Percentiles rank a stretch among this genome's conserved stretches.
Evolutionary conservation across 2,329 filamentous ascomycete genomes (phyloP).

Genomic region (Huntiella savannae): DNA sequence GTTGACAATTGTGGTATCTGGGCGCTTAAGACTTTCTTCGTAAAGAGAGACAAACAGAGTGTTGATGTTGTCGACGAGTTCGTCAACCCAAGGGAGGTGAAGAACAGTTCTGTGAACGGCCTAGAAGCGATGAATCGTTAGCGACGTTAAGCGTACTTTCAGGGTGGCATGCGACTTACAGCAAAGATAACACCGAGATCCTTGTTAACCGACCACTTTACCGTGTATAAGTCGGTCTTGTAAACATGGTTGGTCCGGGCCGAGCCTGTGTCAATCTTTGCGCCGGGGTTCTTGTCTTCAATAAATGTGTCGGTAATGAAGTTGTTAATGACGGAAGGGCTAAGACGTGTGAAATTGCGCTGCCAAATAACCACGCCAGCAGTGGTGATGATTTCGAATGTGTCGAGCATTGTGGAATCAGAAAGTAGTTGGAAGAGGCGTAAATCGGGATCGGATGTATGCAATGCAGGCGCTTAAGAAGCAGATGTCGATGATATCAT

Average conservation of each 20-base stretch:
- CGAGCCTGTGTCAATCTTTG: constrained; percentile 37
- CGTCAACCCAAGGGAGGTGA: constrained; percentile 91
- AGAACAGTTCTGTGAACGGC: constrained; percentile 92
- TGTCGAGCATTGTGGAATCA: constrained; percentile 56
- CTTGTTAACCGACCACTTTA: constrained; percentile 87
- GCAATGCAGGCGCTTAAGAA: background rate
- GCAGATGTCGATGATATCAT: background rate
- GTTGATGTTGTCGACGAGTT: constrained; percentile 85
- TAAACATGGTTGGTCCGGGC: constrained; percentile 53
- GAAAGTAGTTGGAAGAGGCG: constrained; percentile 5
- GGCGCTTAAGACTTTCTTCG: constrained; percentile 65
- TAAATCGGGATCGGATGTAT: constrained; percentile 3
- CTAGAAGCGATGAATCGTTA: constrained; percentile 24
- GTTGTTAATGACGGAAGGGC: constrained; percentile 70
- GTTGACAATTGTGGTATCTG: constrained; percentile 58
- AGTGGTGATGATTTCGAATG: constrained; percentile 89
- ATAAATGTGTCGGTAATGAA: constrained; percentile 96
- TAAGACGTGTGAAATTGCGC: constrained; percentile 62
- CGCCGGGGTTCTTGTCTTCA: constrained; percentile 60
- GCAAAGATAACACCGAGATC: constrained; percentile 92
- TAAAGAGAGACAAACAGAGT: constrained; percentile 85
- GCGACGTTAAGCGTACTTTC: no score
- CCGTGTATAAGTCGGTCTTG: constrained; percentile 77
- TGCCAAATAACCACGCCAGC: constrained; percentile 97
- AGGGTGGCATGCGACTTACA: constrained; percentile 25